Evolutionary conservation across 148 eudicot genomes (phyloP), one percentile per base, ranked within the genome.

Genomic region (Camellia sinensis): DNA sequence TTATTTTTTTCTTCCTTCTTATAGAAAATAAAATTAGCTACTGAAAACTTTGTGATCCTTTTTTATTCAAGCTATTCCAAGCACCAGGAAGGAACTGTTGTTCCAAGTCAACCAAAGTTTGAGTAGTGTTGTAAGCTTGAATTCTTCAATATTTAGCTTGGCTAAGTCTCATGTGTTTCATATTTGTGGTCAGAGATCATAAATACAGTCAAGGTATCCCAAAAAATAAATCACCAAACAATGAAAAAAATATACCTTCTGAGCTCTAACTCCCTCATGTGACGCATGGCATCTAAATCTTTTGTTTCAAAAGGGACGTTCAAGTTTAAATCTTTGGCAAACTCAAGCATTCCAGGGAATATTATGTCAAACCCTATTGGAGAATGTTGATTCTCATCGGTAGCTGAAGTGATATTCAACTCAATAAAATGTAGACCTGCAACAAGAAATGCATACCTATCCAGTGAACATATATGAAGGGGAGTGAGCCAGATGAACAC

Each of bases 331-430:
- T 89, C 80, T 22, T 79, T 76, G 67, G 94, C 98, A 76, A 88
- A 82, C 64, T 90, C 86, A 43, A 93, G 84, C 97, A 96, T 86
- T 66, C 88, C 88, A 68, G 99, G 92, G 84, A 96, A 96, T 79
- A 91, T 90, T 69, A 96, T 85, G 68, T 92, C 87, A 77, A 93
- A 96, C 17, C 99, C 99, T 79, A 90, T 62, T 2, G n/a, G n/a
- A n/a, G n/a, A n/a, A n/a, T 77, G 77, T 82, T 83, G 89, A 59
- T 69, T 75, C 67, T 87, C 87, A 73, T 91, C 93, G 60, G 81
- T 85, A 48, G 77, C 90, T 14, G 87, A 92, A 71, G 85, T 80
- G 74, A 90, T 88, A 82, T 92, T 92, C 44, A 79, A 87, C 88
- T 80, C 81, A 52, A 96, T 85, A 82, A 89, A 96, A 78, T 84